Base-by-base conservation (phyloP, 1,284 basidiomycete species). In the Ganoderma sp. region DNA sequence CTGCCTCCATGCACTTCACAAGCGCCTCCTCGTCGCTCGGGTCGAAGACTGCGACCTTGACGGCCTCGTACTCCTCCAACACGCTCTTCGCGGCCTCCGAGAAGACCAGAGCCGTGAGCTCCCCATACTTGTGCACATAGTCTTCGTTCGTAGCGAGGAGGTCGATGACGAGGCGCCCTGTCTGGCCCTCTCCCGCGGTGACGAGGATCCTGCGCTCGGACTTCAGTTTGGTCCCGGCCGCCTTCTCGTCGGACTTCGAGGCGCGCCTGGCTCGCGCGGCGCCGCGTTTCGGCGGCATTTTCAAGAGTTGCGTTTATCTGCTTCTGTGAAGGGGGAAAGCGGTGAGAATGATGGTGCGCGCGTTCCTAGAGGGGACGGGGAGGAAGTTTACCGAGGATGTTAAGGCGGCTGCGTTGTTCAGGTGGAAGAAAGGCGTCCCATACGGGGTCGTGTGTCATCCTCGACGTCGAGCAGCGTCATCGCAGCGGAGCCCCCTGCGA, bases 151-250 rank as follows among this genome's bases (percentile, higher is more conserved):
- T 71, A 1, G 66, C 58, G 61, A 73, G 73, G 37, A 74, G 73
- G 19, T 75, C 74, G 61, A 73, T 69, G 67, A 74, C 66, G 69
- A 75, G 74, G n/a, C 69, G 65, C 22, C 74, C 74, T 2, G 73
- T 75, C 67, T 75, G 74, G 59, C 73, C 73, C 42, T 75, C 74
- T 6, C 67, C 72, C 19, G 74, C 69, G 41, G 74, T 73, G 60
- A 75, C 63, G 66, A 72, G 70, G 64, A 74, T 72, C 22, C 28
- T 52, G 48, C 48, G 22, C 48, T 22, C 22, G 54, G 54, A 34
- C 54, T 34, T 56, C 15, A 7, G 2, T 0, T 22, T 34, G 5
- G 14, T 14, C 1, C 22, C 48, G 17, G 17, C 32, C 32, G 54
- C 54, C 32, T 19, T 34, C 3, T 6, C 32, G 15, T 34, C 34